Conservation (phyloP, 495 filamentous ascomycete genomes). For the Penicillium crystallinum region DNA sequence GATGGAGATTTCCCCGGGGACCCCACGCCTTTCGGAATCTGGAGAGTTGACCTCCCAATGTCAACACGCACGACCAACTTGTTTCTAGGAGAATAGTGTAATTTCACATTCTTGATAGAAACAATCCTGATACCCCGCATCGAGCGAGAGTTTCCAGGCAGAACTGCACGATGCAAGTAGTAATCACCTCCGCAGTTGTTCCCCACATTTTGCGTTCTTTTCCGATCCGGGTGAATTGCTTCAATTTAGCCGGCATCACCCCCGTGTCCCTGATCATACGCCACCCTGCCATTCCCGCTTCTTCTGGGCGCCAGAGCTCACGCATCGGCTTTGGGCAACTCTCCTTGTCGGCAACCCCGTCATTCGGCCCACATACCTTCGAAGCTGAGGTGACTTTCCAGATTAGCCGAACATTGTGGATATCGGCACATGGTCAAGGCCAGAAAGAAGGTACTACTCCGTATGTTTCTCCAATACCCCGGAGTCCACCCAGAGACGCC, state of each 20-base stretch:
- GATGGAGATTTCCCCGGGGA: conserved; percentile 8
- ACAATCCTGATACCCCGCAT: too few species aligned
- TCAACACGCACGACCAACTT: neutral
- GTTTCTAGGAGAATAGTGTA: too few species aligned
- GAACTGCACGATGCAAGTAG: neutral
- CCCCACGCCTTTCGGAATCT: conserved; percentile 6
- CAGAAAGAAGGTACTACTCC: too few species aligned
- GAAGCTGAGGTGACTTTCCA: too few species aligned
- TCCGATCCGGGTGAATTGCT: conserved; percentile 1
- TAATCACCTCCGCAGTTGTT: neutral
- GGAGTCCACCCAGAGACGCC: neutral
- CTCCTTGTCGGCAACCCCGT: too few species aligned
- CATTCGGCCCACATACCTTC: too few species aligned
- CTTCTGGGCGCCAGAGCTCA: too few species aligned
- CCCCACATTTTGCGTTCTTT: neutral
- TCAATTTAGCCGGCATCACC: conserved; percentile 10
- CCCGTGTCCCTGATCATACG: neutral
- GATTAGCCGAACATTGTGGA: too few species aligned
- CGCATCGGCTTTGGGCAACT: too few species aligned
- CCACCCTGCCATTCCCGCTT: neutral
- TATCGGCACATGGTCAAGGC: too few species aligned
- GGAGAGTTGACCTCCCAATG: neutral
- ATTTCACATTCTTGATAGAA: neutral
- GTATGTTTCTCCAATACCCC: too few species aligned
- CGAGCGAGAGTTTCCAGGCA: too few species aligned